Base-by-base conservation (phyloP, 106 monocot genomes). In the Apostasia ramifera region DNA sequence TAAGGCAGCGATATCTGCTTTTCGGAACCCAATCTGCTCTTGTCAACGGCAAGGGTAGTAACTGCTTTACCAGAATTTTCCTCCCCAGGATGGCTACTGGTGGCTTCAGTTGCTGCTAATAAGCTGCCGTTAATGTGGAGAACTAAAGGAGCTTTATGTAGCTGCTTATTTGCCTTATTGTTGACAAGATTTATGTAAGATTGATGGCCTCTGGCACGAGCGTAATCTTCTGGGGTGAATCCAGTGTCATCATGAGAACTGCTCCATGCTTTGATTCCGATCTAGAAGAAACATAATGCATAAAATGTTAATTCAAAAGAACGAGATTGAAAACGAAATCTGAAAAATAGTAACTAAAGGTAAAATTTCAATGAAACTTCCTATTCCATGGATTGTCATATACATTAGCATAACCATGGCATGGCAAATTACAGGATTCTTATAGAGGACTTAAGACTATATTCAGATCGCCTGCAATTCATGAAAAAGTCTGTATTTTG, bases 261-360 rank as follows among this genome's bases (percentile, higher is more conserved):
- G 51, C 71, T 90, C 94, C 94, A 94, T 71, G 94, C 84, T 60
- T 68, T 78, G 49, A 94, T 76, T 68, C 94, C 90, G 38, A 90
- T 48, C 94, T 94, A 77, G 26, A 26, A 26, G 26, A 26, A 26
- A 26, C 26, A 26, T 26, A 69, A 57, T 7, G 8, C 26, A 26
- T 26, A 26, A 26, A 26, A 26, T 26, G 26, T 26, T 26, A 26
- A 26, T 26, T 26, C 26, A 26, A 26, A 26, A 26, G 26, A 26
- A 26, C 26, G 26, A 66, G 5, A 48, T 0, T 6, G 6, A 8
- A 14, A 44, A 44, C 44, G 15, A 57, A 58, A 38, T 2, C 13
- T 3, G 13, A 47, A 47, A 47, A 38, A 3, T 60, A 40, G 14
- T 4, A 6, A 13, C 14, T 3, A 4, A 4, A 57, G 57, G 15